These are phyloP conservation scores for Komagataella phaffii DNA, from an alignment of 805 yeast species.

Conservation along the genomic window DNA sequence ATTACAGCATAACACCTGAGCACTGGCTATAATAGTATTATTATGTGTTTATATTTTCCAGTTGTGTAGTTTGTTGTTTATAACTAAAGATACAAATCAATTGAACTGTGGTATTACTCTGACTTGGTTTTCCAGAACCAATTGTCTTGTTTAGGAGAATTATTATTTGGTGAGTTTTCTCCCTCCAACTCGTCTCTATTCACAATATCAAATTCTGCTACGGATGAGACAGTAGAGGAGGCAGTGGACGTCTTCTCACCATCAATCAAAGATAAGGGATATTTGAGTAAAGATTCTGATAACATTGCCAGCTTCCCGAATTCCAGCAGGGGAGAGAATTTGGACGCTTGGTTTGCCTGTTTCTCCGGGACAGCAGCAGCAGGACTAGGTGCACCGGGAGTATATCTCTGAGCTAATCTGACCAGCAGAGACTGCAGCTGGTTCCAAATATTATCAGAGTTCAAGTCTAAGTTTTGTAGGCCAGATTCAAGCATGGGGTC, in stretches of 20 bases:
- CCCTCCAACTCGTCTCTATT: background rate
- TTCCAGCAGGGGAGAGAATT: background rate
- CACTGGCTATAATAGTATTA: background rate
- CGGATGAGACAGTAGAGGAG: background rate
- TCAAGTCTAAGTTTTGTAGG: conserved; percentile 10
- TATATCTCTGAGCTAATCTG: background rate
- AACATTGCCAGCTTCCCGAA: background rate
- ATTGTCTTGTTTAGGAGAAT: background rate
- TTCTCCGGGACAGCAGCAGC: background rate
- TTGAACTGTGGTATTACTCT: background rate
- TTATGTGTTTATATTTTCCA: background rate
- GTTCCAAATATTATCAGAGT: conserved; percentile 2
- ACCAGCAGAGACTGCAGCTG: conserved; percentile 2
- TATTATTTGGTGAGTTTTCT: background rate
- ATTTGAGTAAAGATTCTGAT: background rate
- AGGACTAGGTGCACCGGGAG: background rate
- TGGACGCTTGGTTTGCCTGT: background rate
- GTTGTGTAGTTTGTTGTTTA: background rate
- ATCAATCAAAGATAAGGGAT: background rate
- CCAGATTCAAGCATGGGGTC: conserved; percentile 20
- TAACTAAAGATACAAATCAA: background rate
- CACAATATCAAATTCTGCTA: background rate
- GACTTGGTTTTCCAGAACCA: background rate
- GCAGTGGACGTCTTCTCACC: background rate
- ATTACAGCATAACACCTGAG: background rate